Conservation (phyloP, 1,284 basidiomycete species). For the Cryptococcus sp. region DNA sequence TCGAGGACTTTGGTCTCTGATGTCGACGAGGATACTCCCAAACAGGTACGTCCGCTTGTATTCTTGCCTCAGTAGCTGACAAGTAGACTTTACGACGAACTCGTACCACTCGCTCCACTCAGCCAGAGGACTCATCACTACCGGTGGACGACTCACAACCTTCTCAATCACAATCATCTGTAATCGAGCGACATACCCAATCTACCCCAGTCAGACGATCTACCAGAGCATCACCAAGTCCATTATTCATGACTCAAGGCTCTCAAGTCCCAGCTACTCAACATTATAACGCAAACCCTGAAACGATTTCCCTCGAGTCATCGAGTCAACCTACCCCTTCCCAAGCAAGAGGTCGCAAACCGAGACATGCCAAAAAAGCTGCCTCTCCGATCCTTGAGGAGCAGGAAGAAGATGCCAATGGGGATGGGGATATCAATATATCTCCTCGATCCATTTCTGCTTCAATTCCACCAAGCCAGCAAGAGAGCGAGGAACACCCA, state of each 20-base stretch:
- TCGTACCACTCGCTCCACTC: too few relatives aligned
- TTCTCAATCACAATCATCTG: background rate
- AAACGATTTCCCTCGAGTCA: constrained; percentile 2
- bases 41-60: too few relatives aligned
- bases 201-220: constrained; percentile 2
- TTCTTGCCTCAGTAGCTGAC: too few relatives aligned
- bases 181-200: constrained; percentile 7
- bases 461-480: too few relatives aligned
- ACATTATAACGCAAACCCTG: constrained; percentile 20
- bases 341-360: constrained; percentile 4
- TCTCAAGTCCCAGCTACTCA: constrained; percentile 27
- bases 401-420: background rate
- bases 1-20: too few relatives aligned
- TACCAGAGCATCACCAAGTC: constrained; percentile 6
- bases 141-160: too few relatives aligned
- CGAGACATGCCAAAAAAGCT: constrained; percentile 13
- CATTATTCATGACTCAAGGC: constrained; percentile 28
- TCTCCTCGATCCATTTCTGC: background rate
- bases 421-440: background rate
- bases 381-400: background rate
- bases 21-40: too few relatives aligned
- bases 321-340: too few relatives aligned
- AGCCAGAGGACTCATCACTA: too few relatives aligned
- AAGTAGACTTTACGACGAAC: too few relatives aligned
- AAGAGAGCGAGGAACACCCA: too few relatives aligned